Base-by-base conservation (phyloP, 371 early-diverging fungal genomes). In the Coemansia sp. region DNA sequence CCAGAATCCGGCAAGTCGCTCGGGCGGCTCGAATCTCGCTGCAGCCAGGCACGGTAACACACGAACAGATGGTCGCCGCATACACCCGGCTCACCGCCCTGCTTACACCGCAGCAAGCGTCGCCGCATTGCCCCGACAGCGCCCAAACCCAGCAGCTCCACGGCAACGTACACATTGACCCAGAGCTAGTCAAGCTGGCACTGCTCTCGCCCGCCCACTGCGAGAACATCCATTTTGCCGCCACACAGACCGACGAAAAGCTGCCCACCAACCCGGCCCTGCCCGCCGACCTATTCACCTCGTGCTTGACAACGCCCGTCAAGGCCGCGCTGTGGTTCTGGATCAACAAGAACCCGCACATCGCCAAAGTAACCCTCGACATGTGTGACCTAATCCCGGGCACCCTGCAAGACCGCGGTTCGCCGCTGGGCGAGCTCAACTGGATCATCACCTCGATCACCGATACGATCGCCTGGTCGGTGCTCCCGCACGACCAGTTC, bases 361-460 rank as follows among this genome's bases (percentile, higher is more conserved):
- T 88, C 48, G 74, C 83, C 5, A 78, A 78, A 45, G 54, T 70
- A 4, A 66, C 68, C 10, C 51, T 66, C 30, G 94, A 95, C 20
- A 91, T 92, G 91, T 89, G 93, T 35, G 80, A 87, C 49, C 86
- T 88, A 55, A 83, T 96, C 31, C 98, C 98, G 1, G 98, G 98
- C 20, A 78, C 88, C 5, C 80, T 94, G 36, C 87, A 86, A 59
- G 96, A 96, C 70, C 84, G 98, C 45, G 83, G 93, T 13, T 94
- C 97, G 0, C 95, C 97, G 0, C 77, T 95, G 9, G 98, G 98
- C 55, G 97, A 98, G 72, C 84, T 98, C 53, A 95, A 94, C 70
- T 98, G 98, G 98, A 95, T 96, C 14, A 94, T 98, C 69, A 96
- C 97, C 0, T 91, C 99, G 26, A 92, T 98, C 36, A 96, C 96